Evolutionary conservation across 2,329 filamentous ascomycete species (phyloP).

Genomic region (Coniochaeta sp.): DNA sequence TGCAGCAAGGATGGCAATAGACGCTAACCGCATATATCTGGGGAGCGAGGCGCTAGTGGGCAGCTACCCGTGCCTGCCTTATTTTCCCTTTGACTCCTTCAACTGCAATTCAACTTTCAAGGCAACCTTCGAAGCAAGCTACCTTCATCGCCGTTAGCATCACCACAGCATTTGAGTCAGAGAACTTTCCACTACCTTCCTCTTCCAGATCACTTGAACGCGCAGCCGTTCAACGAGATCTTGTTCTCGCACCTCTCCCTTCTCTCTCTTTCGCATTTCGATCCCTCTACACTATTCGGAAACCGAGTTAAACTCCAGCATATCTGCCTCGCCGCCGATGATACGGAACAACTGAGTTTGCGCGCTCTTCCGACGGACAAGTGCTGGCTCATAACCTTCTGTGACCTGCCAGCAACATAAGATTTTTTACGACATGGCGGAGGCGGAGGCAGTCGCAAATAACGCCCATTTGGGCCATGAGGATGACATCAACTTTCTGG

Average conservation of each 20-base stretch:
- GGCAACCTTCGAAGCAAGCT: neutral
- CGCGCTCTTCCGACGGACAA: neutral
- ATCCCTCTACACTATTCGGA: neutral
- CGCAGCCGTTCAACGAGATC: neutral
- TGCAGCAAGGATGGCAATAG: neutral
- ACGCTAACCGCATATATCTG: neutral
- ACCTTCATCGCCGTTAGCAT: neutral
- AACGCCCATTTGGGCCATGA: conserved; percentile 3
- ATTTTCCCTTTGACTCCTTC: neutral
- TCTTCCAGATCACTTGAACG: neutral
- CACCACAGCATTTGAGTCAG: neutral
- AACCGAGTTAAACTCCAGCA: neutral
- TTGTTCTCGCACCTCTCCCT: no score
- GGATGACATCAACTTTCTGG: conserved; percentile 14
- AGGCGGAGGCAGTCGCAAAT: conserved; percentile 11
- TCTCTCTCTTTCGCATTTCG: neutral
- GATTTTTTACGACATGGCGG: conserved; percentile 8
- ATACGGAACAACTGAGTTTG: neutral
- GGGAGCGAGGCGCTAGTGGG: neutral
- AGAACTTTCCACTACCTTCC: neutral
- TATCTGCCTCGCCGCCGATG: neutral
- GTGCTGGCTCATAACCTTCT: neutral
- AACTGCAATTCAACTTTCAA: neutral
- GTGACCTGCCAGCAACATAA: neutral
- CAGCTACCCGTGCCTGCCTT: neutral